Base-by-base conservation (phyloP, 2,329 filamentous ascomycete genomes). In the Camillea tinctor region DNA sequence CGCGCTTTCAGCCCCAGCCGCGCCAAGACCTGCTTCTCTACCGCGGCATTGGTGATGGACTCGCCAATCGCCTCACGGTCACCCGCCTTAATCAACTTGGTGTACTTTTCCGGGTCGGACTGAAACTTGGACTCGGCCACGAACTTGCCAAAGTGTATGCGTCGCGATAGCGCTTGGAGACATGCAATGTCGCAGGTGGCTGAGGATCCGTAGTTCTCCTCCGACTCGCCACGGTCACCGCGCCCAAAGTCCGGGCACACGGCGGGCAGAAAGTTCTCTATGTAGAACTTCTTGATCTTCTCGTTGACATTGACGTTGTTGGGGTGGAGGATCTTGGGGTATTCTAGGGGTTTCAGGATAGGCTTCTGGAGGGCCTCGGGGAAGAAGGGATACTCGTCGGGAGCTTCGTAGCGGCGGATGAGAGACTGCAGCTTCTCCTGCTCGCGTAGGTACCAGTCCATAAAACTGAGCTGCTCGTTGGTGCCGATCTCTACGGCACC, bases 301-400 rank as follows among this genome's bases (percentile, higher is more conserved):
- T 85, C 80, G 78, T 98, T 99, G 72, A 97, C 89, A 73, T 94
- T 95, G 74, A 99, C 93, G 71, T 90, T 77, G 81, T 99, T 98
- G 52, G 84, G 80, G 77, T 97, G 90, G 55, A 99, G 84, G 72
- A 99, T 92, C 71, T 83, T 82, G 13, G 95, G 95, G 79, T 99
- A 99, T 73, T 91, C 77, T 67, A 99, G 84, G 8, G 93, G 90
- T 68, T 90, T 88, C n/a, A 99, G 85, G 63, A 99, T 91, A 23
- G 94, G 91, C 58, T 84, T 81, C 70, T 92, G 86, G 49, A 97
- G 81, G 9, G 86, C 88, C 26, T 90, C 84, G 1, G 93, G 92
- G 80, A 97, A 99, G 86, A 98, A 99, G 21, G 95, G 92, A 76
- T 97, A 94, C 79, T 99, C 95, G 81, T 99, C 95, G 48, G 95